These are phyloP conservation scores for Beauveria brongniartii DNA, from an alignment of 2,329 filamentous ascomycete species.

Conservation along the genomic window DNA sequence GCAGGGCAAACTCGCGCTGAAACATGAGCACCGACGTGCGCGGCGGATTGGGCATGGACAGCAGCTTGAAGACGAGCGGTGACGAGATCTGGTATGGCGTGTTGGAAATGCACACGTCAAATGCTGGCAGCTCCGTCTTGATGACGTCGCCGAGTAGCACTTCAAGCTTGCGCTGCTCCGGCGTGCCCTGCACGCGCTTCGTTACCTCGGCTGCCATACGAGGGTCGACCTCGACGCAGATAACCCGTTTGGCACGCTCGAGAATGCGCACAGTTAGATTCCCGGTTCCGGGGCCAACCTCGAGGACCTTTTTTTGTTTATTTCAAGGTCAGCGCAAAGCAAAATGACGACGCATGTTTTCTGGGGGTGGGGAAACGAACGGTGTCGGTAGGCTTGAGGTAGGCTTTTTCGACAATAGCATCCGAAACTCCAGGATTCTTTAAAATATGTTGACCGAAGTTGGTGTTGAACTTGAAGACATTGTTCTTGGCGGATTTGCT, in stretches of 20 bases:
- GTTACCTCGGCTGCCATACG: conserved; percentile 94
- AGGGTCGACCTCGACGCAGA: conserved; percentile 88
- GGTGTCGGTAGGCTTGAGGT: conserved; percentile 80
- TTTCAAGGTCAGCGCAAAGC: no score
- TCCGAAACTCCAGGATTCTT: conserved; percentile 84
- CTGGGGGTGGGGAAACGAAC: conserved; percentile 34
- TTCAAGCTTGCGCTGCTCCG: conserved; percentile 75
- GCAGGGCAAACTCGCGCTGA: conserved; percentile 87
- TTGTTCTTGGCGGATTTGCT: conserved; percentile 51
- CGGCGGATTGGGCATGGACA: conserved; percentile 73
- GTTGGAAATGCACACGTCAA: conserved; percentile 73
- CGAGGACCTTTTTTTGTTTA: conserved; percentile 34
- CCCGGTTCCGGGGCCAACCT: conserved; percentile 85
- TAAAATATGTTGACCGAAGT: conserved; percentile 81
- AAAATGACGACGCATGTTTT: no score
- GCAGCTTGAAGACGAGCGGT: conserved; percentile 83
- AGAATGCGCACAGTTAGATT: conserved; percentile 86
- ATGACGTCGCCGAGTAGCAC: conserved; percentile 81
- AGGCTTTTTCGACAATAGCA: conserved; percentile 64
- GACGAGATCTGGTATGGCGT: conserved; percentile 75
- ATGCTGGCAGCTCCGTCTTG: conserved; percentile 69
- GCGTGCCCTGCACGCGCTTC: conserved; percentile 86
- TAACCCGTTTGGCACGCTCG: conserved; percentile 72
- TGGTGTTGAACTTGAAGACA: conserved; percentile 95
- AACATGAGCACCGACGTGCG: conserved; percentile 89